Evolutionary conservation across 148 eudicot species (phyloP).

Genomic region (Silene uniflora): DNA sequence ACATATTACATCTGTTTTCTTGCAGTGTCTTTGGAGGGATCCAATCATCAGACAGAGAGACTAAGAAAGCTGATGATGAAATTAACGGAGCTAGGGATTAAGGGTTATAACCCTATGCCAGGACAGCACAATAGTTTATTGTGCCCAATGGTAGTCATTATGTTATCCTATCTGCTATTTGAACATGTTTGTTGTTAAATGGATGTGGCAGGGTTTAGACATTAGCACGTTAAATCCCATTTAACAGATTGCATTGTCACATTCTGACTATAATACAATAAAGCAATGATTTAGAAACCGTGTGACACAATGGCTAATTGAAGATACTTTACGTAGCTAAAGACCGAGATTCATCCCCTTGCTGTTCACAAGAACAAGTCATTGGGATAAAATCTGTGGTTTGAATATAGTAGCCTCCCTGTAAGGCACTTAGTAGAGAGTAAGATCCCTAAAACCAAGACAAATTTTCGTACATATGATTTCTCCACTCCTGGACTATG

Average conservation of each 20-base stretch:
- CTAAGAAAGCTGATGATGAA: constrained; percentile 34
- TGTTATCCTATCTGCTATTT: background rate
- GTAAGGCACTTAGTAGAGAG: background rate
- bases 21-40: constrained; percentile 39
- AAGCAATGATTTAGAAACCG: background rate
- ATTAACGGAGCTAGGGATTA: constrained; percentile 49
- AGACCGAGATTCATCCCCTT: background rate
- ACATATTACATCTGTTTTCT: constrained; percentile 15
- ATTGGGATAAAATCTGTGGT: background rate
- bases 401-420: background rate
- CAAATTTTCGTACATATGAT: background rate
- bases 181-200: background rate
- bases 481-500: background rate
- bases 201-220: background rate
- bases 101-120: constrained; percentile 31
- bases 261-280: too few species aligned
- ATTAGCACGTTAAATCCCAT: background rate
- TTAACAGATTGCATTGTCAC: background rate
- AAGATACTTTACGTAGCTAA: background rate
- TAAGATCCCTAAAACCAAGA: background rate
- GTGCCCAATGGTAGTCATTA: constrained; percentile 57
- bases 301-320: background rate
- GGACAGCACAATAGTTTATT: constrained; percentile 49
- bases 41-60: constrained; percentile 11
- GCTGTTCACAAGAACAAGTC: background rate